A percentile compares a stretch with the other conserved stretches of the same genome.
Evolutionary conservation across 2,329 filamentous ascomycete species (phyloP).

Genomic region (Ophiosphaerella narmari): DNA sequence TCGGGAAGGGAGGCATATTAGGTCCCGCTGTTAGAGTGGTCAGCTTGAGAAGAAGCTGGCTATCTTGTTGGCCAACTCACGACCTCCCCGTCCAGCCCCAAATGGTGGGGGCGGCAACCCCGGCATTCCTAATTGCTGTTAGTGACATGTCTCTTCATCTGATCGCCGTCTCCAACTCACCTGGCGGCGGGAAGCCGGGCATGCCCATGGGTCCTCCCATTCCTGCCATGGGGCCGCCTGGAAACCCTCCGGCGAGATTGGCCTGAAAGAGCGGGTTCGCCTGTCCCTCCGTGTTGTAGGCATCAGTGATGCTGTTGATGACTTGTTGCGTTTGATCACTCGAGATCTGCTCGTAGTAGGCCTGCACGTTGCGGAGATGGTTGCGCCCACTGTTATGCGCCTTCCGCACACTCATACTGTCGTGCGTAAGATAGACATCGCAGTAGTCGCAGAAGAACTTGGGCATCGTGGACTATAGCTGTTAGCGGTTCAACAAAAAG

Average conservation of each 20-base stretch:
- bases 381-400: constrained; percentile 97
- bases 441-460: constrained; percentile 78
- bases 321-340: constrained; percentile 98
- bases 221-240: constrained; percentile 31
- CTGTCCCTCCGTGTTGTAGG: constrained; percentile 93
- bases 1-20: constrained; percentile 39
- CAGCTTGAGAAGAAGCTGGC: neutral
- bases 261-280: constrained; percentile 77
- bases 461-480: constrained; percentile 17
- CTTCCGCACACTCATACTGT: constrained; percentile 99
- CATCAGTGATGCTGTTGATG: constrained; percentile 96
- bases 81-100: constrained; percentile 47
- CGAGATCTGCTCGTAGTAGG: constrained; percentile 99
- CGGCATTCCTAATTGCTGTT: constrained; percentile 32
- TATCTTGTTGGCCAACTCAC: constrained; percentile 24
- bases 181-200: constrained; percentile 26
- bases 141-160: neutral
- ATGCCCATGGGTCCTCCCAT: constrained; percentile 16
- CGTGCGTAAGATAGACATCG: constrained; percentile 99
- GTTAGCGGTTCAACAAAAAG: neutral
- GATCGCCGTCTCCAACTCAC: constrained; percentile 2
- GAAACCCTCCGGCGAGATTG: constrained; percentile 55
- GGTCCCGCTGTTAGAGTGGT: constrained; percentile 24
- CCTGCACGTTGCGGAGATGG: constrained; percentile 94
- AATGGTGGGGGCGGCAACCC: constrained; percentile 48